Base-by-base conservation (phyloP, 2,329 filamentous ascomycete genomes). In the Fusarium nurragi region DNA sequence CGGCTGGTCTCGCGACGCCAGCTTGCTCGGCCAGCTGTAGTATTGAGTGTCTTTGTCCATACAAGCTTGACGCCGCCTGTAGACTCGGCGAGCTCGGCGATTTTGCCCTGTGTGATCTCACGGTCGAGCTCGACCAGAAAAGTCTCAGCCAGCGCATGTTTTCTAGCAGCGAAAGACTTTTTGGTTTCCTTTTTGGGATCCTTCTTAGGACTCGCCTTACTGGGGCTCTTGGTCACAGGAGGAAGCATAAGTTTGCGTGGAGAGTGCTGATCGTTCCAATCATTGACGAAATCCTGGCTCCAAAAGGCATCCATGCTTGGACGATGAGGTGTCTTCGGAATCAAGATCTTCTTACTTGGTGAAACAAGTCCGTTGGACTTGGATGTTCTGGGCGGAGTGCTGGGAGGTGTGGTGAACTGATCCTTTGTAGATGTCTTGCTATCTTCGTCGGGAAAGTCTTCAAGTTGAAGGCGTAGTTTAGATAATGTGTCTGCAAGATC, bases 21-120 rank as follows among this genome's bases (percentile, higher is more conserved):
- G 69, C 86, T 89, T 25, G 91, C 91, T 37, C 90, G 84, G 0
- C 92, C 92, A 14, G 92, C 92, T 0, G 92, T 94, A 2, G 90
- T 90, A 73, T 90, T 91, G 48, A 95, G 85, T n/a, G 86, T 92
- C 68, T 90, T 92, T 60, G 84, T 88, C 92, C 92, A 95, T 39
- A 86, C 77, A 34, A 94, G 81, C 54, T 85, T 84, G 43, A 94
- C 83, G 1, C 92, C 92, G 18, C 91, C 91, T 0, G 90, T 91
- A 1, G 81, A 77, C 3, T 81, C 79, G 0, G 90, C 82, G 19
- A 93, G 80, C 22, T 80, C 70, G 2, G 79, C 74, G 9, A 95
- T 84, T 60, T 83, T 79, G 10, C 89, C 87, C 4, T 81, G 69
- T 0, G 89, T 88, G 67, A 94, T 86, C 36, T 78, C 81, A 0